These are phyloP conservation scores for Nissolia schottii DNA, from an alignment of 306 rosid species.

Conservation along the genomic window DNA sequence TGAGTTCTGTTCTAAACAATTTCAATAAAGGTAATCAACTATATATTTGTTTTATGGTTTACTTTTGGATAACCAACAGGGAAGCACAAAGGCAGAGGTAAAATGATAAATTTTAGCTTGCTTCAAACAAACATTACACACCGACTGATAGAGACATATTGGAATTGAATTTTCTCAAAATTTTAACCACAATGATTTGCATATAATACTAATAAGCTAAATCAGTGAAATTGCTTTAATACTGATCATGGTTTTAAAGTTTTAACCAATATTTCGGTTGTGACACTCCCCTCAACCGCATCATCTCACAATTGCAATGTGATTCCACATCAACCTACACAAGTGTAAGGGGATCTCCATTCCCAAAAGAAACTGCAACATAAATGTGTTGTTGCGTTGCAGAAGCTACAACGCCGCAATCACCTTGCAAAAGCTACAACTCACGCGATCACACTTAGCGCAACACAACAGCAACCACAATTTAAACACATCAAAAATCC, in stretches of 20 bases:
- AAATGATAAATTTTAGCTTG: background rate
- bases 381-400: background rate
- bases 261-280: background rate
- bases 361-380: background rate
- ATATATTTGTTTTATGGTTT: background rate
- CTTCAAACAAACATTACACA: background rate
- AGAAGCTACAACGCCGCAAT: background rate
- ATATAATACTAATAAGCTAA: background rate
- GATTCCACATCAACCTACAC: background rate
- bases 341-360: background rate
- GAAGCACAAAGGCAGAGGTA: slow-evolving; percentile 4
- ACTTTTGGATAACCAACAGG: background rate
- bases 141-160: background rate
- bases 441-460: background rate
- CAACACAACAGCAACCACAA: background rate
- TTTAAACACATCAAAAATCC: slow-evolving; percentile 14
- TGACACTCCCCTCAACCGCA: background rate
- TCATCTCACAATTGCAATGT: background rate
- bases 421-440: background rate
- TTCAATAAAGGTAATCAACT: background rate
- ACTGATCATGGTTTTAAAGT: background rate
- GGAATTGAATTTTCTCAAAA: slow-evolving; percentile 1
- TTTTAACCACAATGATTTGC: background rate
- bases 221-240: background rate
- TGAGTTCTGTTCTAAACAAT: slow-evolving; percentile 6